Conservation (phyloP, 306 rosid species). For the Pueraria montana region DNA sequence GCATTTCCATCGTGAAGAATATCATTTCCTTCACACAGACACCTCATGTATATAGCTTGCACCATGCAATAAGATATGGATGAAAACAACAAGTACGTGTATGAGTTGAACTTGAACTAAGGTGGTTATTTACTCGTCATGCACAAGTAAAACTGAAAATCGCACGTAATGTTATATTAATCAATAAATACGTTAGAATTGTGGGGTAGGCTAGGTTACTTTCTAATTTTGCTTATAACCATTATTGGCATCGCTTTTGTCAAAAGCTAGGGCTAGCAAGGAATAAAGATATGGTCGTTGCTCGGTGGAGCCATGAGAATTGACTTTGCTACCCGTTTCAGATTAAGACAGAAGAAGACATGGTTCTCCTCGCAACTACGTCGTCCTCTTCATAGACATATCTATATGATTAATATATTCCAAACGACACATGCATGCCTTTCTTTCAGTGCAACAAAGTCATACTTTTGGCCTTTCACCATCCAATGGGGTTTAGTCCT, state of each 20-base stretch:
- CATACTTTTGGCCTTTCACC: not conserved
- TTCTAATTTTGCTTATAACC: not conserved
- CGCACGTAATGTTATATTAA: not conserved
- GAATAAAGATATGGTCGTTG: not conserved
- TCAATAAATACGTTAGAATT: not conserved
- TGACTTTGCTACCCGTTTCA: not conserved
- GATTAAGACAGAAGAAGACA: not conserved
- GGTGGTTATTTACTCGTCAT: not conserved
- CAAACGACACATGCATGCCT: not conserved
- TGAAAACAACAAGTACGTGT: not conserved
- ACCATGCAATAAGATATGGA: not conserved
- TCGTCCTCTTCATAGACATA: not conserved
- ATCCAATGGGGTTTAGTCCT: not conserved
- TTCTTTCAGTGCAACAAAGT: not conserved
- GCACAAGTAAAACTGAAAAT: not conserved
- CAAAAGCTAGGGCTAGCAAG: not conserved
- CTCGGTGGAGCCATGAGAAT: not conserved
- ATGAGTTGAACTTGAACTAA: not conserved
- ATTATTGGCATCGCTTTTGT: not conserved
- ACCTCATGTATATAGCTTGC: not conserved
- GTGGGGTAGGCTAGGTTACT: not conserved
- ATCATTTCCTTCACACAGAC: not conserved
- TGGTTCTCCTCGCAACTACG: not conserved
- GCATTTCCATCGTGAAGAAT: not conserved
- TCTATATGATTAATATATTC: not conserved